Conservation (phyloP, 2,329 filamentous ascomycete species). For the Neopestalotiopsis sp. region DNA sequence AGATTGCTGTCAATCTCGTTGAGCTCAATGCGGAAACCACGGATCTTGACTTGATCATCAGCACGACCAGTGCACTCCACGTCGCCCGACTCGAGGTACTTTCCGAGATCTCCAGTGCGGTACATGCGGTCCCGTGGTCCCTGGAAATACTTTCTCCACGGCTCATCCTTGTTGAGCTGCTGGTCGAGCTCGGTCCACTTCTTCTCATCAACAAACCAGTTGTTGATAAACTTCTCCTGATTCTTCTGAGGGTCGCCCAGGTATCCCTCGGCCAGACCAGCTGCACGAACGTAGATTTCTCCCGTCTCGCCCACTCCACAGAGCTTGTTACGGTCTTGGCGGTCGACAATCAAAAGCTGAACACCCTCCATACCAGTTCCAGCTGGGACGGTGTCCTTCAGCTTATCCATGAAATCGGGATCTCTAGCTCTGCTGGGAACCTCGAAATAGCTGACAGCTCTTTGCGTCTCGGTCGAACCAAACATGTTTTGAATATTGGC, state of each 20-base stretch:
- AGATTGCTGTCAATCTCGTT: slow-evolving; percentile 90
- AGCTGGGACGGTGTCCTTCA: slow-evolving; percentile 74
- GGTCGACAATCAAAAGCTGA: slow-evolving; percentile 75
- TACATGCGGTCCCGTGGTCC: slow-evolving; percentile 88
- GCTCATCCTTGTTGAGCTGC: slow-evolving; percentile 61
- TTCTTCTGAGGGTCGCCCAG: slow-evolving; percentile 65
- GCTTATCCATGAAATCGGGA: slow-evolving; percentile 63
- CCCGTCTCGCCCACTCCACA: slow-evolving; percentile 73
- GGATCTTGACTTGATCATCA: slow-evolving; percentile 93
- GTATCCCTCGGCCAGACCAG: slow-evolving; percentile 78
- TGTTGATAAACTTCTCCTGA: slow-evolving; percentile 77
- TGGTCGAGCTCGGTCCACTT: slow-evolving; percentile 72
- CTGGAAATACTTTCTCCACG: slow-evolving; percentile 80
- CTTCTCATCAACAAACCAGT: slow-evolving; percentile 83
- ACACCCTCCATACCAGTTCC: slow-evolving; percentile 79
- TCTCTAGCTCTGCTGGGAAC: slow-evolving; percentile 68
- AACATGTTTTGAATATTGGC: slow-evolving; percentile 84
- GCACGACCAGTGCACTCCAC: slow-evolving; percentile 67
- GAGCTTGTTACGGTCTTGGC: slow-evolving; percentile 60
- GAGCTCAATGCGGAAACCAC: slow-evolving; percentile 94
- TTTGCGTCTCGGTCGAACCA: slow-evolving; percentile 87
- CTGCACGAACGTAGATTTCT: slow-evolving; percentile 76
- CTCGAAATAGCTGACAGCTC: slow-evolving; percentile 73
- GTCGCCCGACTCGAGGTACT: slow-evolving; percentile 35
- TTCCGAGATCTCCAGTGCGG: slow-evolving; percentile 83